These are phyloP conservation scores for Knoxia roxburghii DNA, from an alignment of 257 asterid genomes.

Conservation along the genomic window DNA sequence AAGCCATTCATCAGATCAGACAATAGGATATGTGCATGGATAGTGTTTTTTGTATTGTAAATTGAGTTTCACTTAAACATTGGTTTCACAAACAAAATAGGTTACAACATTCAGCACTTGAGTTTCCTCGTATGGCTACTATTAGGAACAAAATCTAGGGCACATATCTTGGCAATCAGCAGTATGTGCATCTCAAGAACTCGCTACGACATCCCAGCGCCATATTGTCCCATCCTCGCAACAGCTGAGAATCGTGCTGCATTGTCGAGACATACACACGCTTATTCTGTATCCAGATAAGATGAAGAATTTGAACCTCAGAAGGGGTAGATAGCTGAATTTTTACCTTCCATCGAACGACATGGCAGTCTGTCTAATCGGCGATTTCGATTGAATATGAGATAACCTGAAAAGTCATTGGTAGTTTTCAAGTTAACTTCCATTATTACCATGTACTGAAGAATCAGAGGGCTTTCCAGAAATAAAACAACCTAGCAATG, in stretches of 20 bases:
- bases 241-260: slow-evolving; percentile 90
- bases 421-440: neutral
- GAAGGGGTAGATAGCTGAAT: neutral
- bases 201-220: slow-evolving; percentile 94
- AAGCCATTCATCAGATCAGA: too few relatives aligned
- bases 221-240: slow-evolving; percentile 98
- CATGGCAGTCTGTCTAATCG: slow-evolving; percentile 90
- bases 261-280: slow-evolving; percentile 15
- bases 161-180: neutral
- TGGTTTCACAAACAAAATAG: too few relatives aligned
- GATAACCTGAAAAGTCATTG: slow-evolving; percentile 46
- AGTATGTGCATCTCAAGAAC: slow-evolving; percentile 29
- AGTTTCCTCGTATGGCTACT: too few relatives aligned
- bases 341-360: slow-evolving; percentile 89
- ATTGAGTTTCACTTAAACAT: too few relatives aligned
- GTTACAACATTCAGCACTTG: too few relatives aligned
- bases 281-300: neutral
- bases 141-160: too few relatives aligned
- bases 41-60: too few relatives aligned
- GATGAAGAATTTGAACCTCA: neutral
- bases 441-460: neutral
- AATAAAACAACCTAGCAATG: slow-evolving; percentile 52
- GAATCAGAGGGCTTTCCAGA: neutral
- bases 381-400: slow-evolving; percentile 78
- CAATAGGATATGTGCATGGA: too few relatives aligned